Evolutionary conservation across 2,329 filamentous ascomycete genomes (phyloP).

Genomic region (Daldinia eschscholtzii): DNA sequence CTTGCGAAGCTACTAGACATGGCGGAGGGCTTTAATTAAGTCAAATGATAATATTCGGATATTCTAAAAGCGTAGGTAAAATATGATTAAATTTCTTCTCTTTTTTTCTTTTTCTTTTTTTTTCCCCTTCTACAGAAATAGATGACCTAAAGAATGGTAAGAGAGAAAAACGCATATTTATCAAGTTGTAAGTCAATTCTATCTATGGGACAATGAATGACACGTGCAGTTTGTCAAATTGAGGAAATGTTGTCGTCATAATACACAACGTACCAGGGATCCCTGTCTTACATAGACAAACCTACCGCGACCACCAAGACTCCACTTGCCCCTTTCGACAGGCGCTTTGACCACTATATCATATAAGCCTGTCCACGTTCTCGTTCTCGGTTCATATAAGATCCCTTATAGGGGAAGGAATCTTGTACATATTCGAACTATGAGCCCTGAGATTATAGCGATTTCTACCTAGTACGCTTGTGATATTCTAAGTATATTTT

Average conservation of each 20-base stretch:
- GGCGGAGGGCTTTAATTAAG: neutral
- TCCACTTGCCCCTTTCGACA: constrained; percentile 35
- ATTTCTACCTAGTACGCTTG: too few relatives aligned
- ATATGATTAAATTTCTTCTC: too few relatives aligned
- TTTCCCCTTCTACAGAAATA: neutral
- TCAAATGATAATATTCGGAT: neutral
- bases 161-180: neutral
- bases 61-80: too few relatives aligned
- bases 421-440: too few relatives aligned
- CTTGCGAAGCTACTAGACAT: constrained; percentile 46
- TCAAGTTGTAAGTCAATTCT: neutral
- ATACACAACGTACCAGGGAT: neutral
- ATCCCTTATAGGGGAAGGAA: neutral
- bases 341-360: constrained; percentile 24
- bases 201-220: constrained; percentile 18
- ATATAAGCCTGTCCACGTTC: neutral
- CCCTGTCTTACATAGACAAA: neutral
- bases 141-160: neutral
- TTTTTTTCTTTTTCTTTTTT: too few relatives aligned
- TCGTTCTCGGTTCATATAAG: neutral
- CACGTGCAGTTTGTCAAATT: constrained; percentile 17
- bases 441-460: too few relatives aligned
- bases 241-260: constrained; percentile 38
- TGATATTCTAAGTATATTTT: too few relatives aligned
- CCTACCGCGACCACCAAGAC: neutral